Percentiles rank a stretch among this genome's conserved stretches.
Conservation (phyloP, 148 eudicot species). For the Spergularia marina region DNA sequence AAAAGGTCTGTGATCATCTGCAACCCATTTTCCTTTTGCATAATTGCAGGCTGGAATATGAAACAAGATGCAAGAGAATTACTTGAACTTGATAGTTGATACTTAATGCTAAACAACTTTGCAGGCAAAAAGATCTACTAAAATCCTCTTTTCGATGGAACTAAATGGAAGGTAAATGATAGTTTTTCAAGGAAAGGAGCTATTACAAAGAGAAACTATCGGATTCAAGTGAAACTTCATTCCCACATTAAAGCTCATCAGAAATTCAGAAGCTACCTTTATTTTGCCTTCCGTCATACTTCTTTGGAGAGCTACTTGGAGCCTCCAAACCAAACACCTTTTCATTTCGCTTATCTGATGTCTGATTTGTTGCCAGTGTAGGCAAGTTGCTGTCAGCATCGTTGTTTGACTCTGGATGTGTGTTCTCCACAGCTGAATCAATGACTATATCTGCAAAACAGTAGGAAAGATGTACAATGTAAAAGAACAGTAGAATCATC, state of each 20-base stretch:
- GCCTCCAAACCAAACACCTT: slow-evolving; percentile 13
- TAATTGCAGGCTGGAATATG: slow-evolving; percentile 66
- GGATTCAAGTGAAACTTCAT: not conserved
- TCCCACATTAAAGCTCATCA: not conserved
- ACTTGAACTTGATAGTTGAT: not conserved
- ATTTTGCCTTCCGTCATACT: not conserved
- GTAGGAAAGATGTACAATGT: not conserved
- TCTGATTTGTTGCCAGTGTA: not conserved
- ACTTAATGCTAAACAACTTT: not conserved
- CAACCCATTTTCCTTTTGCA: slow-evolving; percentile 84
- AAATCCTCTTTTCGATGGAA: not conserved
- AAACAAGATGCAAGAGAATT: slow-evolving; percentile 12
- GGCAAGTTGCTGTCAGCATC: not conserved
- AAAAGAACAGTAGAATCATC: not conserved
- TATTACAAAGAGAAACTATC: not conserved
- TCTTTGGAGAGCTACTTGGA: slow-evolving; percentile 12
- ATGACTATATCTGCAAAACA: slow-evolving; percentile 11
- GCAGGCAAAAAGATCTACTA: slow-evolving; percentile 20
- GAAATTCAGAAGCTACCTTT: slow-evolving; percentile 12
- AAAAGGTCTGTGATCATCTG: slow-evolving; percentile 64
- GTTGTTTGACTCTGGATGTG: not conserved
- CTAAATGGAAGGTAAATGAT: too few relatives aligned
- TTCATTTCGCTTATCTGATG: not conserved
- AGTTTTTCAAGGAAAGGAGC: too few relatives aligned
- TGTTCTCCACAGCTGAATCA: not conserved